phyloP scores from a whole-genome alignment of 1,284 basidiomycete genomes.

The Hypsizygus ulmarius region DNA sequence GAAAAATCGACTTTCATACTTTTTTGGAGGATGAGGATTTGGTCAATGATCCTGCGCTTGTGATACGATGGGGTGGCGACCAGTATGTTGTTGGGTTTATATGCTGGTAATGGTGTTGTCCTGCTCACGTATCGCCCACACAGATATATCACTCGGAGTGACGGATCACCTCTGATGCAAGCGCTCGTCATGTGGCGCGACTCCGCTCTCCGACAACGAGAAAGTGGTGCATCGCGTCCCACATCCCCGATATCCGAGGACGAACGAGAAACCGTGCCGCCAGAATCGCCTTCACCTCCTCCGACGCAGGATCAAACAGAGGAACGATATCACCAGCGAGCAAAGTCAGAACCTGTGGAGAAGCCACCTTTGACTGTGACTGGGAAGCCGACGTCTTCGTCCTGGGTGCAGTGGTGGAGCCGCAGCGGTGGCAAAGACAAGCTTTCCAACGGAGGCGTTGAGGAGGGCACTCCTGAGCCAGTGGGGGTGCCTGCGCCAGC shows the following conservation, averaged over 20 bases:
- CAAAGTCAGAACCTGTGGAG: constrained; percentile 41
- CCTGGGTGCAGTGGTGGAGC: constrained; percentile 79
- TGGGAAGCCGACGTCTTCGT: constrained; percentile 54
- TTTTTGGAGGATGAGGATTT: constrained; percentile 57
- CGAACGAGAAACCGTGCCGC: constrained; percentile 13
- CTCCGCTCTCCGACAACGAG: constrained; percentile 40
- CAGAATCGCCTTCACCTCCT: constrained; percentile 11
- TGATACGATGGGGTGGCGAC: constrained; percentile 63
- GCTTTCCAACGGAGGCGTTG: constrained; percentile 8
- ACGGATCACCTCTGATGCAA: constrained; percentile 64
- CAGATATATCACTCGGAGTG: constrained; percentile 62
- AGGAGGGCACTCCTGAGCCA: constrained; percentile 8
- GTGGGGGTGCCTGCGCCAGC: background rate
- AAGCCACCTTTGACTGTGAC: constrained; percentile 15
- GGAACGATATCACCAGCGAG: constrained; percentile 27
- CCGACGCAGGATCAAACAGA: constrained; percentile 20
- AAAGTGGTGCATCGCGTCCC: constrained; percentile 25
- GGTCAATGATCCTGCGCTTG: constrained; percentile 54
- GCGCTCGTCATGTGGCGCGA: constrained; percentile 63
- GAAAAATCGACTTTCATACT: constrained; percentile 51
- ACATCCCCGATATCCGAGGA: constrained; percentile 34
- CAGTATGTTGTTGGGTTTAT: constrained; percentile 39
- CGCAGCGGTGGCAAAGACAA: constrained; percentile 44
- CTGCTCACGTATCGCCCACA: background rate
- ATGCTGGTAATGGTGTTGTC: background rate